phyloP scores from a whole-genome alignment of 1,284 basidiomycete species.

The Amanita bisporigera region DNA sequence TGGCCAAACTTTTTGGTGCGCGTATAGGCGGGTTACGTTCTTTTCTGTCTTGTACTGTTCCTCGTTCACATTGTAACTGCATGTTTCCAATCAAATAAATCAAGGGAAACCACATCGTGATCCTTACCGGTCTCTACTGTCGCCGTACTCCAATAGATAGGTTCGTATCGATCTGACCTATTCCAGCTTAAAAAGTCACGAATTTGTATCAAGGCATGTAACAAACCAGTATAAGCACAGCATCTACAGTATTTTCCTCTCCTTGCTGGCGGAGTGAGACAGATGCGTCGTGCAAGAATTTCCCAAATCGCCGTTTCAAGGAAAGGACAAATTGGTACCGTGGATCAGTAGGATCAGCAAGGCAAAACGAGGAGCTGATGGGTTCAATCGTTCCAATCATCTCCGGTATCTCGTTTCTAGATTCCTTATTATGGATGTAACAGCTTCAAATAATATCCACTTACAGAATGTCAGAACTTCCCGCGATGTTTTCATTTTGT shows the following conservation, averaged over 20 bases:
- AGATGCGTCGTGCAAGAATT: slow-evolving; percentile 76
- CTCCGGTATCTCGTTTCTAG: slow-evolving; percentile 69
- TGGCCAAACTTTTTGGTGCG: slow-evolving; percentile 74
- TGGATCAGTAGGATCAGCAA: slow-evolving; percentile 71
- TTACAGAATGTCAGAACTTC: slow-evolving; percentile 67
- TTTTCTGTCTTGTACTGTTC: slow-evolving; percentile 67
- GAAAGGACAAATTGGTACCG: slow-evolving; percentile 67
- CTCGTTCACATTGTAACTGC: slow-evolving; percentile 62
- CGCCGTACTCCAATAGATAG: slow-evolving; percentile 73
- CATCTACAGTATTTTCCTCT: slow-evolving; percentile 89
- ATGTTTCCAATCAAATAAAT: slow-evolving; percentile 5
- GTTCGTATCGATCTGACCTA: slow-evolving; percentile 69
- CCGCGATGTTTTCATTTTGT: slow-evolving; percentile 47
- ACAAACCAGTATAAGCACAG: slow-evolving; percentile 71
- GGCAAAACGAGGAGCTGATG: slow-evolving; percentile 69
- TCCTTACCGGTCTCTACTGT: slow-evolving; percentile 63
- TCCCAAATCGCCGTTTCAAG: slow-evolving; percentile 70
- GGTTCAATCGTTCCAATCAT: slow-evolving; percentile 69
- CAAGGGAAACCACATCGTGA: neutral
- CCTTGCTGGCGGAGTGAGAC: slow-evolving; percentile 69
- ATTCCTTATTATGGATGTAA: slow-evolving; percentile 13
- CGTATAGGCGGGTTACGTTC: slow-evolving; percentile 66
- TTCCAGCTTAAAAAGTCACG: neutral
- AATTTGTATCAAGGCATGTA: neutral
- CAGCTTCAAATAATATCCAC: slow-evolving; percentile 25